Percentiles rank a stretch among this genome's conserved stretches.
phyloP scores from a whole-genome alignment of 768 basidiomycete genomes.

The Lactifluus rugatus region DNA sequence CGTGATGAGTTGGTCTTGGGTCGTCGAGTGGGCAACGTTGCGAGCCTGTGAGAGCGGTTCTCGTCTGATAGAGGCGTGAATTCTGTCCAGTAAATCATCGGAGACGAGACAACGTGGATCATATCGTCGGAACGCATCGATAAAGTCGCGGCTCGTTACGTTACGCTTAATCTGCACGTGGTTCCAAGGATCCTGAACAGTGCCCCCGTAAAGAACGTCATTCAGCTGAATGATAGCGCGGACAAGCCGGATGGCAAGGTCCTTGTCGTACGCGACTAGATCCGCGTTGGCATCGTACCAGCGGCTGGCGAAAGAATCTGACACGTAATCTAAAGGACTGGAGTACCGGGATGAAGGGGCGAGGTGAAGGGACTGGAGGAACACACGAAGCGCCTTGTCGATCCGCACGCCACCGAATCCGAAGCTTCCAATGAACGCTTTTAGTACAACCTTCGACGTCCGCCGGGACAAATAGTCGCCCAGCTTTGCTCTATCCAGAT shows the following conservation, averaged over 20 bases:
- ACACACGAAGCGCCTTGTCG: constrained; percentile 83
- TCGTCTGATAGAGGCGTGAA: constrained; percentile 67
- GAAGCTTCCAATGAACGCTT: constrained; percentile 81
- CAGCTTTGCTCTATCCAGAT: constrained; percentile 72
- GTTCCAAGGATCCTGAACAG: constrained; percentile 50
- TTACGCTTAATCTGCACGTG: constrained; percentile 46
- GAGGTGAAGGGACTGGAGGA: constrained; percentile 74
- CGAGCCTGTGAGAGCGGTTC: constrained; percentile 70
- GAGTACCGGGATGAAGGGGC: constrained; percentile 35
- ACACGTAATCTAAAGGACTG: constrained; percentile 52
- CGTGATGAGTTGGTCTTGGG: constrained; percentile 46
- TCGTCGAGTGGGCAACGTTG: constrained; percentile 30
- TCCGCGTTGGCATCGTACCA: constrained; percentile 88
- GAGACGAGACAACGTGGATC: constrained; percentile 64
- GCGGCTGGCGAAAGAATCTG: constrained; percentile 75
- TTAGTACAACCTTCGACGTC: constrained; percentile 64
- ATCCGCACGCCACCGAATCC: constrained; percentile 75
- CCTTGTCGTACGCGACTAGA: constrained; percentile 71
- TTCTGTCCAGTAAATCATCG: constrained; percentile 64
- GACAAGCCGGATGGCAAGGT: constrained; percentile 66
- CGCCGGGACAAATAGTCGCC: constrained; percentile 77
- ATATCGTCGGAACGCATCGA: constrained; percentile 70
- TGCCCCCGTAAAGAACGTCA: constrained; percentile 72
- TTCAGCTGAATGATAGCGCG: constrained; percentile 82
- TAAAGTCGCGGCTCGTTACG: constrained; percentile 68